Evolutionary conservation across 805 yeast species (phyloP).

Genomic region (Wickerhamomyces canadensis): DNA sequence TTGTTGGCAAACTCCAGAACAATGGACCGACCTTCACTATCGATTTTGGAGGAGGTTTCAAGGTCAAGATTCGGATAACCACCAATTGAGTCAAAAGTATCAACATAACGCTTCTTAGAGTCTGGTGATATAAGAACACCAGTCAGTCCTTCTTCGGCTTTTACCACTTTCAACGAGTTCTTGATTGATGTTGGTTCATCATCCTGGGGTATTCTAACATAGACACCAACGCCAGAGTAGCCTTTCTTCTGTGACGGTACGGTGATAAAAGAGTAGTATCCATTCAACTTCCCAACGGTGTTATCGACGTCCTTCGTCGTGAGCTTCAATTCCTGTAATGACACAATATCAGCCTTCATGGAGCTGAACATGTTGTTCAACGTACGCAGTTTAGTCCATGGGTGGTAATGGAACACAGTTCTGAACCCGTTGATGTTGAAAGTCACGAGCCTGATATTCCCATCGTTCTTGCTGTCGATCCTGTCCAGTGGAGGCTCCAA

Average conservation of each 20-base stretch:
- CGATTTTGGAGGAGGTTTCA: conserved; percentile 43
- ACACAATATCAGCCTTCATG: conserved; percentile 68
- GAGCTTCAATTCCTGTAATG: conserved; percentile 83
- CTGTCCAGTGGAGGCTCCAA: conserved; percentile 2
- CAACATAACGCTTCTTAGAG: conserved; percentile 15
- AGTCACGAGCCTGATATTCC: conserved; percentile 44
- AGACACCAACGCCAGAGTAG: conserved; percentile 88
- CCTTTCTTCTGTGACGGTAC: conserved; percentile 70
- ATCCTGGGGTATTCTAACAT: conserved; percentile 47
- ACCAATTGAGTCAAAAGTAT: conserved; percentile 45
- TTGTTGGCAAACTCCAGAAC: conserved; percentile 65
- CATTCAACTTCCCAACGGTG: conserved; percentile 45
- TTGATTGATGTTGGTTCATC: conserved; percentile 34
- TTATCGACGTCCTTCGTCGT: conserved; percentile 42
- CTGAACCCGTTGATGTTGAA: conserved; percentile 85
- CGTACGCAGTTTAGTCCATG: conserved; percentile 58
- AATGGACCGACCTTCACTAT: conserved; percentile 80
- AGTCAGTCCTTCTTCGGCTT: conserved; percentile 90
- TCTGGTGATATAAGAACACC: conserved; percentile 41
- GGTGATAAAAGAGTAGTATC: conserved; percentile 61
- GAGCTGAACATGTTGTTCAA: conserved; percentile 39
- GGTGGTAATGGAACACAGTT: conserved; percentile 75
- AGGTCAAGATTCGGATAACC: conserved; percentile 52
- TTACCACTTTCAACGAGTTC: conserved; percentile 45
- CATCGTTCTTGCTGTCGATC: conserved; percentile 2